Evolutionary conservation across 2,329 filamentous ascomycete genomes (phyloP).

Genomic region (Myotisia sp.): DNA sequence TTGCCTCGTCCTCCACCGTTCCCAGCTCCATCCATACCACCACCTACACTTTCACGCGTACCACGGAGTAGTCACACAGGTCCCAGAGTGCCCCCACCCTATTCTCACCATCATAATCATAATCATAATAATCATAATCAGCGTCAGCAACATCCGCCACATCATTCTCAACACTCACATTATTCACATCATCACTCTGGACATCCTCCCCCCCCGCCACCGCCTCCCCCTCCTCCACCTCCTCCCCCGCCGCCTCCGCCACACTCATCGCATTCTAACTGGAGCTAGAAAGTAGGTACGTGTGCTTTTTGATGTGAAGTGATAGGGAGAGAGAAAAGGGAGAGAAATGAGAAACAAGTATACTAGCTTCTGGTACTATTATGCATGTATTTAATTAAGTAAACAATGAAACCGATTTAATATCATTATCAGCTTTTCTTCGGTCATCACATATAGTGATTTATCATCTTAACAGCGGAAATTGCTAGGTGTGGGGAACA

Average conservation of each 20-base stretch:
- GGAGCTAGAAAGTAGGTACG: neutral
- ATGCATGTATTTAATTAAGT: too few species aligned
- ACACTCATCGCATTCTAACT: slow-evolving; percentile 1
- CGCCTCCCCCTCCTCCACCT: slow-evolving; percentile 1
- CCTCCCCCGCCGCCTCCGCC: slow-evolving; percentile 1
- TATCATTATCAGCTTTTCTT: too few species aligned
- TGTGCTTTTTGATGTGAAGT: neutral
- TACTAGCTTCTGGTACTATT: too few species aligned
- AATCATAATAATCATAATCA: slow-evolving; percentile 3
- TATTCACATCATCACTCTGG: too few species aligned
- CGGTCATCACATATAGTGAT: too few species aligned
- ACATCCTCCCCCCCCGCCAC: slow-evolving; percentile 3
- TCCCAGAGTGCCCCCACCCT: slow-evolving; percentile 5
- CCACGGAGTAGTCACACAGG: too few species aligned
- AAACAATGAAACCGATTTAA: too few species aligned
- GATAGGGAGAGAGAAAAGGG: neutral
- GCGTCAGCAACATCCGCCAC: too few species aligned
- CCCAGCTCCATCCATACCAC: slow-evolving; percentile 6
- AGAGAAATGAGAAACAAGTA: neutral
- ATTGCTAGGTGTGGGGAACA: too few species aligned
- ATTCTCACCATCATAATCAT: slow-evolving; percentile 2
- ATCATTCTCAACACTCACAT: too few species aligned
- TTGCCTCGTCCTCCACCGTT: slow-evolving; percentile 6
- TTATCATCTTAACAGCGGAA: too few species aligned
- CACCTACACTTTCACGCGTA: neutral